Conservation (phyloP, 768 basidiomycete genomes). For the Leccinum incarnatum region DNA sequence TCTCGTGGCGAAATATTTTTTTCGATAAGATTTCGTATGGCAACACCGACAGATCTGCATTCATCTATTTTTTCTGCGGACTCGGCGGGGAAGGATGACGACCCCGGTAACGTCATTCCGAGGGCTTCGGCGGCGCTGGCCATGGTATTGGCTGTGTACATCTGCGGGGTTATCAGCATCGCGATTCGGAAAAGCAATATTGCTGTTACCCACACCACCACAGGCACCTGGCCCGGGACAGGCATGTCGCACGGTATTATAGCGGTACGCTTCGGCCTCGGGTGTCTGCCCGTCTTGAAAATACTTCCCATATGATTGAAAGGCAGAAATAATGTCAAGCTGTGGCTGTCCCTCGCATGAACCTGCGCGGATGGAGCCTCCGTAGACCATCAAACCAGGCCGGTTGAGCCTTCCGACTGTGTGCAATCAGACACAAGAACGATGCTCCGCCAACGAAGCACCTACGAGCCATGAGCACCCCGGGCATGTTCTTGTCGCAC, state of each 20-base stretch:
- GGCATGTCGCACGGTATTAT: slow-evolving; percentile 85
- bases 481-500: slow-evolving; percentile 99
- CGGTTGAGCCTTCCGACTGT: slow-evolving; percentile 92
- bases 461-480: slow-evolving; percentile 93
- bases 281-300: slow-evolving; percentile 84
- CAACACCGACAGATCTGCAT: slow-evolving; percentile 73
- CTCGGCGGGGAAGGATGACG: slow-evolving; percentile 95
- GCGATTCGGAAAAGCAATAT: background rate
- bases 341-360: slow-evolving; percentile 85
- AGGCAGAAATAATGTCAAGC: slow-evolving; percentile 95
- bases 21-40: slow-evolving; percentile 85
- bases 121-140: slow-evolving; percentile 92
- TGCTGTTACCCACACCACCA: slow-evolving; percentile 74
- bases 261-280: slow-evolving; percentile 79
- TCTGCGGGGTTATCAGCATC: slow-evolving; percentile 44
- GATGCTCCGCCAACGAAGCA: slow-evolving; percentile 14
- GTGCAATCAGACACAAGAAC: slow-evolving; percentile 9
- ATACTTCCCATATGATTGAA: slow-evolving; percentile 96
- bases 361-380: slow-evolving; percentile 91
- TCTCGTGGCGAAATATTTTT: slow-evolving; percentile 91
- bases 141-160: slow-evolving; percentile 99
- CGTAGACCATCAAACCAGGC: slow-evolving; percentile 97
- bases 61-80: slow-evolving; percentile 86
- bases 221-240: slow-evolving; percentile 99
- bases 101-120: slow-evolving; percentile 95